Evolutionary conservation across 805 yeast species (phyloP).

Genomic region (Kodamaea jinghongensis): DNA sequence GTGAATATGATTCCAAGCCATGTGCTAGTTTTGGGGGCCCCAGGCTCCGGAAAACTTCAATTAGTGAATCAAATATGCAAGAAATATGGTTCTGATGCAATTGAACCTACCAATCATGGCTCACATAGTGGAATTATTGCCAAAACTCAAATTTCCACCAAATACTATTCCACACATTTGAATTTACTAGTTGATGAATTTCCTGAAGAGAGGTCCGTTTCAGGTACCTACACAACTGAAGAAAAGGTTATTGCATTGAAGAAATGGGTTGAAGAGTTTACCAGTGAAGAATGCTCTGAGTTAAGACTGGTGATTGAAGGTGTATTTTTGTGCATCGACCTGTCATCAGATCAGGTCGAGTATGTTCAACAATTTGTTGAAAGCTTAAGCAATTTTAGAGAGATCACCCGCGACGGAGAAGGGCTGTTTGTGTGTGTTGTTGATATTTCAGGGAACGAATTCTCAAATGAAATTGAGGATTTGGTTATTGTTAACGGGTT

Average conservation of each 20-base stretch:
- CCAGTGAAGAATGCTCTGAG: slow-evolving; percentile 35
- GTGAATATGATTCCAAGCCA: slow-evolving; percentile 27
- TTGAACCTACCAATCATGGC: slow-evolving; percentile 2
- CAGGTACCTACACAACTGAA: slow-evolving; percentile 2
- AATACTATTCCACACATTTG: slow-evolving; percentile 30
- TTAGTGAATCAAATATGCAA: slow-evolving; percentile 15
- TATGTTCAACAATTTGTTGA: slow-evolving; percentile 14
- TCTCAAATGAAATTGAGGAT: slow-evolving; percentile 36
- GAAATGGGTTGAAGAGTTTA: slow-evolving; percentile 42
- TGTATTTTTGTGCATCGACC: slow-evolving; percentile 39
- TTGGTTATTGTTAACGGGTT: slow-evolving; percentile 35
- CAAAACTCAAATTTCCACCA: slow-evolving; percentile 24
- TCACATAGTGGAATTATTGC: slow-evolving; percentile 35
- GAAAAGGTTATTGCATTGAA: slow-evolving; percentile 18
- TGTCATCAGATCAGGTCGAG: slow-evolving; percentile 19
- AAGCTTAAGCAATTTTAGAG: slow-evolving; percentile 1
- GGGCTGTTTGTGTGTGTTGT: slow-evolving; percentile 9
- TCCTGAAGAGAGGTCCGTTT: slow-evolving; percentile 17
- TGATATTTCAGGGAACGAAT: background rate
- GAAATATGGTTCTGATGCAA: background rate
- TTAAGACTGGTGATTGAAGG: slow-evolving; percentile 48
- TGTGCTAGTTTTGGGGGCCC: slow-evolving; percentile 45
- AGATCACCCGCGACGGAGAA: background rate
- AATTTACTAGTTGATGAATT: slow-evolving; percentile 38
- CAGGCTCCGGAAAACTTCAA: slow-evolving; percentile 39